Evolutionary conservation across 2,329 filamentous ascomycete genomes (phyloP), one percentile per base, ranked within the genome.

Genomic region (Sporothrix curviconia): DNA sequence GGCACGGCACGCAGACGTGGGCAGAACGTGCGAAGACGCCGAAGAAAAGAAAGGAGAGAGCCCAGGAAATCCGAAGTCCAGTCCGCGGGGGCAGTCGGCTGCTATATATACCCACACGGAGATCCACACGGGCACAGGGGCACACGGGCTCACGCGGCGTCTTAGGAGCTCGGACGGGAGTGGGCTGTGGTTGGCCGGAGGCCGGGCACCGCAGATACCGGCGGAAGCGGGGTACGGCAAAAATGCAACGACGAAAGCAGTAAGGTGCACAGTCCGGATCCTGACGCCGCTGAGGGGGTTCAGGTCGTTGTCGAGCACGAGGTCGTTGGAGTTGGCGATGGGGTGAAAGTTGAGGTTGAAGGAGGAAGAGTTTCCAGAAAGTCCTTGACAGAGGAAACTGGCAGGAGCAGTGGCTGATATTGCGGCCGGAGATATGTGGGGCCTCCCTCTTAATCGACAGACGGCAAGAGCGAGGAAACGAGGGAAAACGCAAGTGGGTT

Each of bases 341-440:
- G 22, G n/a, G 25, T 14, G 8, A 19, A 24, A 28, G 47, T 51
- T 32, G 46, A 50, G 30, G 12, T 34, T 30, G 15, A 25, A 19
- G 12, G 40, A 25, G 30, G 34, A 34, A 51, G 25, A 19, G 49
- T 17, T 51, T 51, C 36, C 47, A 22, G 25, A 22, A 44, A 57
- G 39, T 52, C 28, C 36, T 28, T 46, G 52, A 53, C 46, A 25
- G 50, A 34, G 36, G n/a, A 49, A 43, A n/a, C 46, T 32, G 32
- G 46, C 37, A 44, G 46, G 15, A 12, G 22, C 11, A 19, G 30
- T 8, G 22, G 43, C 22, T 39, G 47, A 57, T 51, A 49, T 47
- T 30, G 30, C 28, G 55, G n/a, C n/a, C 7, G 37, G 22, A 7
- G 22, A 34, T 17, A 22, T 37, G 49, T 34, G 49, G 34, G 32